These are phyloP conservation scores for Cyclospora cayetanensis DNA, from an alignment of 169 alveolate species.

Conservation along the genomic window DNA sequence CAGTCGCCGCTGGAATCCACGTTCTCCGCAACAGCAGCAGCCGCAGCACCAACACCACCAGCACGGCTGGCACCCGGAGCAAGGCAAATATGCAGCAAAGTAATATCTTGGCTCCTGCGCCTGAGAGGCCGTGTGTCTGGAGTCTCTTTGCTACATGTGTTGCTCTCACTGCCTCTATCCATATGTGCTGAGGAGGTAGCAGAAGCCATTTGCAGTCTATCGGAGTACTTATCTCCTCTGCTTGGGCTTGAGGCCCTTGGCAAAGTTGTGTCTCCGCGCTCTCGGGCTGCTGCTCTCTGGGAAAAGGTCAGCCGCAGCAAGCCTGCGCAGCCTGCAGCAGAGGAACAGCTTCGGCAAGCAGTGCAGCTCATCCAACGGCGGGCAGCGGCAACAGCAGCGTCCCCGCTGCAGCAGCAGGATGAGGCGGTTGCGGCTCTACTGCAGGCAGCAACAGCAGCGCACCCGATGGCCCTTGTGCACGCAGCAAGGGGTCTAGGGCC, in stretches of 20 bases:
- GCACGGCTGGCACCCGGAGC: not conserved
- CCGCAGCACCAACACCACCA: not conserved
- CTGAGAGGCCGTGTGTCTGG: slow-evolving; percentile 9
- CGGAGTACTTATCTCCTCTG: not conserved
- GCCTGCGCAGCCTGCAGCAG: not conserved
- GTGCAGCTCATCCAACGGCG: slow-evolving; percentile 17
- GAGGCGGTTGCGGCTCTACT: slow-evolving; percentile 8
- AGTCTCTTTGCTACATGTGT: slow-evolving; percentile 10
- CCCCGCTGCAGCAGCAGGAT: not conserved
- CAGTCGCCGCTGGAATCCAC: not conserved
- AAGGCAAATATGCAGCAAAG: not conserved
- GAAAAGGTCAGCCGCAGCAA: not conserved
- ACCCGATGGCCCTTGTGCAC: slow-evolving; percentile 34
- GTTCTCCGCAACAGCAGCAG: not conserved
- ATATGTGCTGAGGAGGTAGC: slow-evolving; percentile 4
- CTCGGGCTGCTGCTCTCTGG: slow-evolving; percentile 44
- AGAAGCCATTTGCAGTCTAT: not conserved
- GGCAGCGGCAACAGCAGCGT: not conserved
- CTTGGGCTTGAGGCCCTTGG: not conserved
- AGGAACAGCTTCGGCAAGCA: slow-evolving; percentile 17
- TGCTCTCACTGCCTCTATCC: not conserved
- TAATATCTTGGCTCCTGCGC: not conserved
- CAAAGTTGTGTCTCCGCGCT: not conserved
- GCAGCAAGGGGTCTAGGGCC: slow-evolving; percentile 48
- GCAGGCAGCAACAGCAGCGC: not conserved